Percentiles rank a stretch among this genome's conserved stretches.
Evolutionary conservation across 2,329 filamentous ascomycete genomes (phyloP).

Genomic region (Talaromyces sp.): DNA sequence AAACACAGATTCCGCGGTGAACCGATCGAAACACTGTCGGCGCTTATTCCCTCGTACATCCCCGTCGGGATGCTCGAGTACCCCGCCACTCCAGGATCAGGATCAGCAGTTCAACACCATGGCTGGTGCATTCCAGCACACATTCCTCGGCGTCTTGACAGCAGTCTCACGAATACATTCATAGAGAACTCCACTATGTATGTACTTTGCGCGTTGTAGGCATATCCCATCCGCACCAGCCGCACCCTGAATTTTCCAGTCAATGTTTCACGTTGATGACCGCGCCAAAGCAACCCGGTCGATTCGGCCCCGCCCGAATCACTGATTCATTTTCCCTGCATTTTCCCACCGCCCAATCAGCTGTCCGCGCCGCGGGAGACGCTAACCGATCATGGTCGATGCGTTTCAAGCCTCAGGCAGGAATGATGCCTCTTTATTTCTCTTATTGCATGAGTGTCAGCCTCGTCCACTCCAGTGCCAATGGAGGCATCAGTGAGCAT

Average conservation of each 20-base stretch:
- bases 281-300: background rate
- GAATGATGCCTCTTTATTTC: background rate
- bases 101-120: background rate
- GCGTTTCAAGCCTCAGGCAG: background rate
- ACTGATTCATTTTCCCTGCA: background rate
- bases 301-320: constrained; percentile 5
- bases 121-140: background rate
- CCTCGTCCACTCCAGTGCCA: background rate
- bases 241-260: background rate
- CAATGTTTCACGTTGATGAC: constrained; percentile 9
- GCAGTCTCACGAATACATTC: no score
- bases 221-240: background rate
- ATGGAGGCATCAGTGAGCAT: no score
- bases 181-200: no score
- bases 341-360: background rate
- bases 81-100: background rate
- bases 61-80: background rate
- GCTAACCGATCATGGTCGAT: background rate
- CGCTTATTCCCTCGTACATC: background rate
- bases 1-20: background rate
- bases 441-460: background rate
- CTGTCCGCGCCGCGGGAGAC: background rate
- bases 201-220: no score
- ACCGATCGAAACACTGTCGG: background rate
- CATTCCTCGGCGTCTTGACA: background rate